Evolutionary conservation across 176 grass and related monocot species (phyloP), one percentile per base, ranked within the genome.

Genomic region (Alloteropsis semialata): DNA sequence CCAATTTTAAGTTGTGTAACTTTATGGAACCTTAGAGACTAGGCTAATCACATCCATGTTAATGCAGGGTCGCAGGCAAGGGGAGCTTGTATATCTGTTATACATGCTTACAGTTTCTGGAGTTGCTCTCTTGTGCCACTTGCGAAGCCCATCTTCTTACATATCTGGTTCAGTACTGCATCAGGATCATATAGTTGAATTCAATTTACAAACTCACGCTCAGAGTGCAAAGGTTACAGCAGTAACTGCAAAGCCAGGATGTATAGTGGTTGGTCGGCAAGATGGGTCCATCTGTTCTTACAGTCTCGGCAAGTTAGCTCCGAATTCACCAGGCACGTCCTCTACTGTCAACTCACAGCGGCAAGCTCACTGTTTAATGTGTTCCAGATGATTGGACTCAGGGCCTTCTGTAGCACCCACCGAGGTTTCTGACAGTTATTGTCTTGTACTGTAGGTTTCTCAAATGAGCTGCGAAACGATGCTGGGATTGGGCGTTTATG

Each of bases 241-340:
- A 55, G 84, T 98, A 83, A 84, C 85, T 43, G 91, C 87, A 13
- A 90, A 72, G 49, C 67, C 81, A 80, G 92, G 84, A 74, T 93
- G 84, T 78, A 80, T 98, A 49, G 82, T 91, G 69, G 88, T 88
- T 92, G 96, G 96, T 57, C 56, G 89, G 39, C 86, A 88, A 71
- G 96, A 98, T 92, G 96, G 96, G 41, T 93, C 91, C 72, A 81
- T 98, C 66, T 84, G 84, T 63, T 98, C 79, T 72, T 95, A 93
- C 67, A 90, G 86, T 53, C 82, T 98, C 58, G 96, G 96, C 57
- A 93, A 90, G 88, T 72, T 98, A 55, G 82, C 89, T 76, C 91
- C 87, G 9, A 88, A 72, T 84, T 77, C 91, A 79, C 87, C 92
- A 93, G 96, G 96, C 89, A 86, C 65, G 91, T 70, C 21, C 39